These are phyloP conservation scores for Curvularia verruculosa DNA, from an alignment of 2,329 filamentous ascomycete species.

Conservation along the genomic window DNA sequence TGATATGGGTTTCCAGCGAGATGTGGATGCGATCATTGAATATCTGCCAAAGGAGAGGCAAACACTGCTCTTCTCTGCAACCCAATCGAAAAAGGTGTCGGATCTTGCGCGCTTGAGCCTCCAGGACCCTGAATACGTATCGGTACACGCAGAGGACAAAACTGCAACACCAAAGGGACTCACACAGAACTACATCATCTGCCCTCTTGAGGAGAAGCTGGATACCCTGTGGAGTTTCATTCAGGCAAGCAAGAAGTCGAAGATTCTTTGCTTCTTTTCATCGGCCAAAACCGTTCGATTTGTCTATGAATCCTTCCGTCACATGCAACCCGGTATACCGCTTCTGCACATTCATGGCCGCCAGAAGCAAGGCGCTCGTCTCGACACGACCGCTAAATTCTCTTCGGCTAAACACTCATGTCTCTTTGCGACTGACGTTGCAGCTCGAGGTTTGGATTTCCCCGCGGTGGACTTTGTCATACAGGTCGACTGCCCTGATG, in stretches of 20 bases:
- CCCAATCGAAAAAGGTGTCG: constrained; percentile 91
- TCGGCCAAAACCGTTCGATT: constrained; percentile 97
- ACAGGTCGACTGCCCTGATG: constrained; percentile 96
- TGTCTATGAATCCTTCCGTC: constrained; percentile 89
- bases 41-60: constrained; percentile 86
- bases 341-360: constrained; percentile 91
- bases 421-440: constrained; percentile 93
- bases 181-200: constrained; percentile 89
- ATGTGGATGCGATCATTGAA: constrained; percentile 90
- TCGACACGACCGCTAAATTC: constrained; percentile 88
- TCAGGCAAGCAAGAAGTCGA: constrained; percentile 85
- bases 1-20: constrained; percentile 94
- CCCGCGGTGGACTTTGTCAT: constrained; percentile 98
- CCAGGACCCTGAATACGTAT: constrained; percentile 90
- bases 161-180: constrained; percentile 82
- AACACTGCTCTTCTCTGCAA: constrained; percentile 94
- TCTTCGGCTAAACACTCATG: constrained; percentile 81
- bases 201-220: constrained; percentile 84
- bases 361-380: constrained; percentile 86
- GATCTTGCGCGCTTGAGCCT: constrained; percentile 89
- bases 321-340: constrained; percentile 92
- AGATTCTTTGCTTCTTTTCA: constrained; percentile 94
- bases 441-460: constrained; percentile 92
- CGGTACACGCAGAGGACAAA: constrained; percentile 83
- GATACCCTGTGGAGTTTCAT: constrained; percentile 94